Evolutionary conservation across 352 stramenopile species (phyloP).

Genomic region (Elongisporangium anandrum): DNA sequence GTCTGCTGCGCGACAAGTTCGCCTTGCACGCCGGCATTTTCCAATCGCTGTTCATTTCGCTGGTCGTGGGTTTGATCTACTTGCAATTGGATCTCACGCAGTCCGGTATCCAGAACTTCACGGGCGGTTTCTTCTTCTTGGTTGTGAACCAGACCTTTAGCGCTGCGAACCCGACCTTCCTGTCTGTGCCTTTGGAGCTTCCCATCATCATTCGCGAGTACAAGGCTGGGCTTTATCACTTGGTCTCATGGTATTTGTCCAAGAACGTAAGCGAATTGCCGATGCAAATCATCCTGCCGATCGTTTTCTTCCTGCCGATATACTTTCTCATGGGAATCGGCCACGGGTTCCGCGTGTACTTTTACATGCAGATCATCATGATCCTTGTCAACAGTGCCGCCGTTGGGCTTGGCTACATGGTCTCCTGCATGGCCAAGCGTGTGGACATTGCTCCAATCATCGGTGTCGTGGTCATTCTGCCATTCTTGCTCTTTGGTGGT

Average conservation of each 20-base stretch:
- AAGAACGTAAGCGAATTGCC: conserved; percentile 37
- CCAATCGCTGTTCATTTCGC: conserved; percentile 24
- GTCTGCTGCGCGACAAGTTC: no score
- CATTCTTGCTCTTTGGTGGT: conserved; percentile 39
- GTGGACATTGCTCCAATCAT: conserved; percentile 29
- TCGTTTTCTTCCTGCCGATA: conserved; percentile 30
- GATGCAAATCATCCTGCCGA: conserved; percentile 31
- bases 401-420: conserved; percentile 26
- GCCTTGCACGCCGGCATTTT: conserved; percentile 5
- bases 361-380: conserved; percentile 43
- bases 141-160: conserved; percentile 48
- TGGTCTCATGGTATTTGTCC: conserved; percentile 38
- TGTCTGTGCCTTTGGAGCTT: conserved; percentile 31
- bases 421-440: conserved; percentile 19
- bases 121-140: conserved; percentile 44
- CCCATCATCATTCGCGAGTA: conserved; percentile 40
- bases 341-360: conserved; percentile 31
- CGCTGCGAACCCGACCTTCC: conserved; percentile 27
- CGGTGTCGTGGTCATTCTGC: conserved; percentile 22
- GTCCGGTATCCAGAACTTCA: conserved; percentile 37
- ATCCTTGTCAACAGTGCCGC: conserved; percentile 30
- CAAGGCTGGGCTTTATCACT: conserved; percentile 30
- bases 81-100: conserved; percentile 36
- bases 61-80: conserved; percentile 46
- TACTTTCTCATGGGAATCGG: conserved; percentile 43